Base-by-base conservation (phyloP, 2,329 filamentous ascomycete species). In the Trichoderma sp. region DNA sequence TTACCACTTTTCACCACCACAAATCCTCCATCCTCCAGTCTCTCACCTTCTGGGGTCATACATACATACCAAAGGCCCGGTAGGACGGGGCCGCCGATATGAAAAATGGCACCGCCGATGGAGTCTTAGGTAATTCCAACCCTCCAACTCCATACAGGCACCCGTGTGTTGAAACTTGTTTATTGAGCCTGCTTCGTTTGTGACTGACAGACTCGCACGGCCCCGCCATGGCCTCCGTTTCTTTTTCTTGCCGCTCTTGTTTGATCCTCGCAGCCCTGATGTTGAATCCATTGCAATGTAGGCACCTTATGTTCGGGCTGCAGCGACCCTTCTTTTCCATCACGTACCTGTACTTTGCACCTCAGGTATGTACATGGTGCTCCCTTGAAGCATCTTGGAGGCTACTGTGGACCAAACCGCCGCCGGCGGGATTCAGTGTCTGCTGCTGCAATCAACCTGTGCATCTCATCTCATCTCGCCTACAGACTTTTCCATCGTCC, bases 161-260 rank as follows among this genome's bases (percentile, higher is more conserved):
- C 47, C 59, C 60, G 47, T 63, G 14, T 19, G 34, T 54, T 62
- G 48, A 54, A 45, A 54, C 43, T 21, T 55, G 26, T 63, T 63
- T 41, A 63, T 39, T 39, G 34, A 39, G 12, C 34, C 5, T 19
- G 19, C 44, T 47, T 55, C 14, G 19, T 24, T 34, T 34, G 17
- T 14, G 3, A 10, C 28, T 59, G 43, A 39, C 44, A 7, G 30
- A 12, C 44, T 41, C 21, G 56, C 57, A n/a, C n/a, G n/a, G 48
- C 50, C 59, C 60, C 60, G 60, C 60, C n/a, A 51, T 30, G 17
- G 19, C 30, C 47, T 63, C 60, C 60, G 60, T 55, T 55, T 63
- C 50, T 63, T 63, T 63, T 63, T 63, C 60, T 63, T 63, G 39
- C 24, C 34, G 14, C 24, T 63, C 24, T 17, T 34, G 7, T 47